Base-by-base conservation (phyloP, 139 green algal species). In the Chlorokybus atmophyticus region DNA sequence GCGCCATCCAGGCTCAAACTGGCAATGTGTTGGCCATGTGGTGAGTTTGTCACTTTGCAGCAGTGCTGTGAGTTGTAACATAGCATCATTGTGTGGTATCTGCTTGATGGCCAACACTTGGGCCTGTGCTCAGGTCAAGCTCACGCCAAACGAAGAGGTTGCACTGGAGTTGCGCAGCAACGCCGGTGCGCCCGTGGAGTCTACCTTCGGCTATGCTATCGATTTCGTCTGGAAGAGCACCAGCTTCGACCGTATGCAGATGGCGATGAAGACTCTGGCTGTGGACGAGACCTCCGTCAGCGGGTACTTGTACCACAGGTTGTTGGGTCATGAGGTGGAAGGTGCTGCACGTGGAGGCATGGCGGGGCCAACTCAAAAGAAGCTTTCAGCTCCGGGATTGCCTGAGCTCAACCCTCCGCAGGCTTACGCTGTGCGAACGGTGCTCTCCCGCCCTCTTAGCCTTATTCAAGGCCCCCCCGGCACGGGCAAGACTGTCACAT, bases 401-500 rank as follows among this genome's bases (percentile, higher is more conserved):
- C 90, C 90, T 1, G 85, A 88, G 40, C 80, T 97, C 29, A 98
- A 98, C 73, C 84, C 92, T 61, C 87, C 74, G 2, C 88, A 95
- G 74, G 63, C 59, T 17, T 51, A 73, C 2, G 85, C 85, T 0
- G 80, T 92, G 19, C 68, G 76, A 51, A 59, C 49, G 6, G 87
- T 93, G 57, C 75, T 96, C 35, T 60, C 75, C 57, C 62, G 75
- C 52, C 87, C 88, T 6, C 65, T 94, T n/a, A 80, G 62, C 24
- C 76, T 94, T n/a, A 94, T 79, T 75, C 81, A 90, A 68, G 84
- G 90, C 10, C 90, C 90, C 0, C 90, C 90, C 1, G 90, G 90
- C 30, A 97, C 90, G 0, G 90, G 90, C 59, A 98, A 98, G 80
- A 98, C 90, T 0, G 90, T 98, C 8, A 98, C 90, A 0, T 93